These are phyloP conservation scores for Colletotrichum truncatum DNA, from an alignment of 2,329 filamentous ascomycete species.

Conservation along the genomic window DNA sequence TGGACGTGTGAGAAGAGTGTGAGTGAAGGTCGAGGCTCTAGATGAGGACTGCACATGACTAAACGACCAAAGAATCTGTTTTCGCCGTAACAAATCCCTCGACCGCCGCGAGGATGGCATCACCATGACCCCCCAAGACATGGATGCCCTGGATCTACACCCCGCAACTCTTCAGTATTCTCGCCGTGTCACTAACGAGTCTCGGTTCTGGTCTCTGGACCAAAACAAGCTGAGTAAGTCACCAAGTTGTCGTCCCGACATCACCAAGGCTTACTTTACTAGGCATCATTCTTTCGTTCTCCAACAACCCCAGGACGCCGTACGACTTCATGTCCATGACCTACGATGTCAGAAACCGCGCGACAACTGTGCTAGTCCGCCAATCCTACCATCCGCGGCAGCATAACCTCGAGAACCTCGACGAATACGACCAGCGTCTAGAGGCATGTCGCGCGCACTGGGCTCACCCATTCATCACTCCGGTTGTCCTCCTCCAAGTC, in stretches of 20 bases:
- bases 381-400: constrained; percentile 52
- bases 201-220: constrained; percentile 49
- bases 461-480: constrained; percentile 55
- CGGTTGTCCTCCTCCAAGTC: constrained; percentile 56
- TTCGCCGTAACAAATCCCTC: constrained; percentile 42
- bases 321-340: constrained; percentile 58
- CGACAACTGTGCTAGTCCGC: constrained; percentile 51
- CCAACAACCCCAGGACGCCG: constrained; percentile 52
- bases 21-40: constrained; percentile 18
- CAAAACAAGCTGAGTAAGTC: constrained; percentile 44
- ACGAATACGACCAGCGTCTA: constrained; percentile 55
- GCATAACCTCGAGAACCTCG: constrained; percentile 51
- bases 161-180: constrained; percentile 50
- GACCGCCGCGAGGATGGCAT: constrained; percentile 45
- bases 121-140: constrained; percentile 45
- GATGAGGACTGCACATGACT: neutral
- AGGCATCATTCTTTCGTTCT: constrained; percentile 56
- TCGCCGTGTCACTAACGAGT: constrained; percentile 48
- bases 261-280: constrained; percentile 10
- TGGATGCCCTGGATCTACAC: constrained; percentile 46
- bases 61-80: constrained; percentile 41
- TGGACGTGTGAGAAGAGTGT: constrained; percentile 47
- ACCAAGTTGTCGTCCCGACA: neutral
- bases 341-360: constrained; percentile 49
- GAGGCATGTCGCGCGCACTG: constrained; percentile 54